These are phyloP conservation scores for Kockovaella imperatae DNA, from an alignment of 768 basidiomycete genomes.

Conservation along the genomic window DNA sequence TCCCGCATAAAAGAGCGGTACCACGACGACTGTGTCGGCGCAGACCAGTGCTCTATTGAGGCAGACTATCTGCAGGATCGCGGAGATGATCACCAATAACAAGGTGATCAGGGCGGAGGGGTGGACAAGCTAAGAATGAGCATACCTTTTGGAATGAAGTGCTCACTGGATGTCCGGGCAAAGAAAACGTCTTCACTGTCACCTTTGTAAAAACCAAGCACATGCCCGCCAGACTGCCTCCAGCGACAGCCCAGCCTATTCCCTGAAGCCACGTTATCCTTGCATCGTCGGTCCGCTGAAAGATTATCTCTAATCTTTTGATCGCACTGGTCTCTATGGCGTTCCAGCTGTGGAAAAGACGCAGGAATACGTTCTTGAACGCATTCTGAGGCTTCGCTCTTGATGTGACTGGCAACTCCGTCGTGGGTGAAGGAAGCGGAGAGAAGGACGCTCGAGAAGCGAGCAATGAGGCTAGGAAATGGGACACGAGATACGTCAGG, in stretches of 20 bases:
- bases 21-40: constrained; percentile 65
- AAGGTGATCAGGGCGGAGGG: constrained; percentile 67
- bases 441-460: constrained; percentile 62
- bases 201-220: constrained; percentile 79
- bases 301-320: constrained; percentile 62
- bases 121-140: constrained; percentile 70
- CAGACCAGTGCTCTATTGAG: constrained; percentile 82
- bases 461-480: constrained; percentile 66
- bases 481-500: constrained; percentile 59
- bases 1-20: constrained; percentile 82
- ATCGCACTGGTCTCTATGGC: background rate
- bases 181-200: constrained; percentile 41
- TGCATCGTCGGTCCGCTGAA: constrained; percentile 70
- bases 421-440: constrained; percentile 50
- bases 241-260: constrained; percentile 87
- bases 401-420: constrained; percentile 19
- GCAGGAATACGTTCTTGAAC: constrained; percentile 14
- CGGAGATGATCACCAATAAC: constrained; percentile 57
- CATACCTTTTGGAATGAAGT: constrained; percentile 37
- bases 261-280: constrained; percentile 84
- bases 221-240: constrained; percentile 81
- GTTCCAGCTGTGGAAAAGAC: constrained; percentile 11
- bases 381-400: constrained; percentile 9
- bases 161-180: constrained; percentile 34
- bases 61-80: constrained; percentile 83